Base-by-base conservation (phyloP, 2,329 filamentous ascomycete species). In the Penicillium palitans region DNA sequence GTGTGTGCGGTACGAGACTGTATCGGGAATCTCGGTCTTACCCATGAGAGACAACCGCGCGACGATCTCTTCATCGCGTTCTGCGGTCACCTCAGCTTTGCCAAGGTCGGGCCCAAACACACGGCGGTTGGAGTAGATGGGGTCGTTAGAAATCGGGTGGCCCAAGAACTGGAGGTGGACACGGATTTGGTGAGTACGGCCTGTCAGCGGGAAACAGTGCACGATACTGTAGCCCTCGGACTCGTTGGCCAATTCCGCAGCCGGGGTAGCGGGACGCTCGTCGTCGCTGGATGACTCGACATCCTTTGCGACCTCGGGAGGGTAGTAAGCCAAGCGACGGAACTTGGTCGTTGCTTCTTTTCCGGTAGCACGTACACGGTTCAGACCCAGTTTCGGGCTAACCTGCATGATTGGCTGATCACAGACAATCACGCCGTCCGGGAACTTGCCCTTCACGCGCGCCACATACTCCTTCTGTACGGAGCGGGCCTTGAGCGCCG, bases 381-480 rank as follows among this genome's bases (percentile, higher is more conserved):
- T 99, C 58, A 99, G 80, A 1, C 95, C 95, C 27, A 99, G 84
- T 74, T 98, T 97, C 2, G 95, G 95, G 58, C 91, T 96, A 68
- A 99, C 96, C 68, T 91, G 87, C 61, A 99, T 83, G 59, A 99
- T 93, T 9, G 95, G 93, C 77, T 97, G 89, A 70, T 97, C 90
- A 76, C 95, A 98, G 51, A 96, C 85, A 9, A 97, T 83, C 61
- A 97, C 91, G 51, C 90, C 93, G 60, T 95, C 91, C 0, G 95
- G 93, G 69, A 99, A 99, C 68, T 90, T 84, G 51, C 95, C 95
- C 64, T 90, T 90, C 10, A 98, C 95, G 40, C 95, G 84, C 3
- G 93, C 93, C 25, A 99, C 82, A 70, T 99, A 99, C 74, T 99
- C 95, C 74, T 99, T 99, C 67, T 91, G 87, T 39, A 99, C 90